Conservation (phyloP, 176 grass and related monocot genomes). For the Zoysia pacifica region DNA sequence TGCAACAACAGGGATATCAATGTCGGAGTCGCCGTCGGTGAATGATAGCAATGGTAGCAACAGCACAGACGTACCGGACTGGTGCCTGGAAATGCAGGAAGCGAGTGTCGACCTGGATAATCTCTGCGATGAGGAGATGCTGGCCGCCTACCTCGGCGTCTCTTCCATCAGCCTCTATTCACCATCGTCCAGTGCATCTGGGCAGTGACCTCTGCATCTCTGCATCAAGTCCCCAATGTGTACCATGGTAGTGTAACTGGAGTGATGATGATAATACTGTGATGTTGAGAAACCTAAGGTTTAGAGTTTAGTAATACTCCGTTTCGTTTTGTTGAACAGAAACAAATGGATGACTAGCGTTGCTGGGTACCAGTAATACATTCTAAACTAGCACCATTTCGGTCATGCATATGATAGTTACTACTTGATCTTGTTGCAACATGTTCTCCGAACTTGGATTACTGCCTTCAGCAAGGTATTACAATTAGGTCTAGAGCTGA, state of each 20-base stretch:
- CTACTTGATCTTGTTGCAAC: background rate
- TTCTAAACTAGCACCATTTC: background rate
- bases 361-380: background rate
- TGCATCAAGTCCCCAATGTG: background rate
- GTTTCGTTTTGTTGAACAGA: background rate
- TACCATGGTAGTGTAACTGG: background rate
- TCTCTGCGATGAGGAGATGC: slow-evolving; percentile 43
- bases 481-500: background rate
- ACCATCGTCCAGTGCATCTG: background rate
- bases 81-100: slow-evolving; percentile 61
- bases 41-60: too few relatives aligned
- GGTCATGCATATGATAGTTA: background rate
- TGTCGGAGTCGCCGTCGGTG: background rate
- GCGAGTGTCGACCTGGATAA: background rate
- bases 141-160: slow-evolving; percentile 47
- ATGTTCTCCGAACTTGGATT: background rate
- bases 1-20: too few relatives aligned
- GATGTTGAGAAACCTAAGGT: too few relatives aligned
- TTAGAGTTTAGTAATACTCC: background rate
- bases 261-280: too few relatives aligned
- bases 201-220: background rate
- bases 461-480: background rate
- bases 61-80: slow-evolving; percentile 10
- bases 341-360: background rate
- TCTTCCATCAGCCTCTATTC: slow-evolving; percentile 44